Evolutionary conservation across 2,329 filamentous ascomycete genomes (phyloP), one percentile per base, ranked within the genome.

Genomic region (Botrytis aclada): DNA sequence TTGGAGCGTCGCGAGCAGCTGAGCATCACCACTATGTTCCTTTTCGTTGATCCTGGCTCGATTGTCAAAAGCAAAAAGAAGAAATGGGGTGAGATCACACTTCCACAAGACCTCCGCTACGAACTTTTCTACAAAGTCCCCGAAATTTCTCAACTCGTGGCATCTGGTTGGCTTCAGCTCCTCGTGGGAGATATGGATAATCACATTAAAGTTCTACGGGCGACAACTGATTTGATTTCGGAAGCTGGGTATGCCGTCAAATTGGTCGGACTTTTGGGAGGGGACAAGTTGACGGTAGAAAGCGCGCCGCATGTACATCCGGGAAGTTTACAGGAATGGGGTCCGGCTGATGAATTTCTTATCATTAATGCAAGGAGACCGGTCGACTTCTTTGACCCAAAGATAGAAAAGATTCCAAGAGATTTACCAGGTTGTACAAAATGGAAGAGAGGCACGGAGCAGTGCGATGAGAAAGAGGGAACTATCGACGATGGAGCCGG

Each of bases 161-260:
- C 18, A 7, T 67, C 65, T 32, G 65, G 47, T 41, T 67, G 65
- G 65, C 47, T 67, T 41, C 65, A 67, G 5, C 47, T 67, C 2
- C 18, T 67, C 1, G 45, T 41, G 14, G 65, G 34, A 39, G 47
- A 67, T 41, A 67, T 67, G 65, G 5, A 54, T 22, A 67, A 20
- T 22, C 34, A 67, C 10, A 67, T 56, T 1, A 22, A 32, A 1
- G 47, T 67, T 0, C 4, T 67, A 41, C 47, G n/a, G 39, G 12
- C n/a, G 6, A 67, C 47, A n/a, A 67, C 65, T 16, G n/a, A 67
- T 56, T 37, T 67, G 3, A 41, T 67, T 16, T 56, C 47, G 5
- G 25, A 56, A 67, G 47, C 47, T 32, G 47, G 47, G 22, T 67
- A 41, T 56, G 25, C 22, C 1, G 47, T 67, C 8, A 56, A 67